Evolutionary conservation across 768 basidiomycete genomes (phyloP), one percentile per base, ranked within the genome.

Genomic region (Boletus sp.): DNA sequence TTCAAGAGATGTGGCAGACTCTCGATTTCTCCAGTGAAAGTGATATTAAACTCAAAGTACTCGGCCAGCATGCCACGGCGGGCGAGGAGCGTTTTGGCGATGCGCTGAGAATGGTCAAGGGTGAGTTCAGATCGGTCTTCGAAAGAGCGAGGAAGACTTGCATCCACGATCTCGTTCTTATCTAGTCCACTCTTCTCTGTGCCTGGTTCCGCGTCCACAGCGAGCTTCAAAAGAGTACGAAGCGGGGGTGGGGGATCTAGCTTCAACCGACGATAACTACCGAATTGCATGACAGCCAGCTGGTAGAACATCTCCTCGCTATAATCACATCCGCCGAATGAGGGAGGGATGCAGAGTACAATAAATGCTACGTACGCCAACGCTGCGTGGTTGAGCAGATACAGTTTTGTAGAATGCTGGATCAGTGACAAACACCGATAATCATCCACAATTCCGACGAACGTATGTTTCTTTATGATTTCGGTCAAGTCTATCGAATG

Each of bases 281-380:
- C 92, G 65, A 99, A 99, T 70, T 98, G 96, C 17, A 92, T 80
- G 29, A 98, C 73, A 2, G 85, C 92, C 7, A 99, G 81, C 67
- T 99, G 97, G 72, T 97, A 98, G 71, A 98, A 96, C 35, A 97
- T 78, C 63, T 97, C 94, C 66, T 97, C 94, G 1, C 94, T 97
- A 55, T 9, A 15, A 18, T 40, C 1, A 35, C 28, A 20, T 24
- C 10, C 1, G 39, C 52, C 20, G 24, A 56, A 52, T 15, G 11
- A 57, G 44, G 39, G 10, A 44, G 10, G 45, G 14, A 30, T 47
- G 49, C 8, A 18, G 7, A 32, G n/a, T 11, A 49, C 17, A 9
- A 30, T 17, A 11, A 50, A 45, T 20, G 15, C 29, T 7, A 82
- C 92, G 51, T 71, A 97, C 93, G 89, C 87, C 37, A 98, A 75